phyloP scores from a whole-genome alignment of 106 monocot genomes.

The Platanthera guangdongensis region DNA sequence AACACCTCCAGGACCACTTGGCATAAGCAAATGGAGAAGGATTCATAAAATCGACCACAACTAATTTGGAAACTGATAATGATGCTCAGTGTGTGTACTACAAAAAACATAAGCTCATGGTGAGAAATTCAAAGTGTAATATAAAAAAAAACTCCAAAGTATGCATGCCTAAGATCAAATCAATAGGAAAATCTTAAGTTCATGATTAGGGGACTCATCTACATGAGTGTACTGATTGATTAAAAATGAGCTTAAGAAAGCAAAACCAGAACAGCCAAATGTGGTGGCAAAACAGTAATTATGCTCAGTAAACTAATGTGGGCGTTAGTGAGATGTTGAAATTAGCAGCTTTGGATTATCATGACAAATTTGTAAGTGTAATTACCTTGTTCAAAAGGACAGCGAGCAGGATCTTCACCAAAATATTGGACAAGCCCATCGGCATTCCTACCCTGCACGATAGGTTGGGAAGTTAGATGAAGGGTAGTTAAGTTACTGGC shows the following conservation, averaged over 20 bases:
- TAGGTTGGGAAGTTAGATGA: neutral
- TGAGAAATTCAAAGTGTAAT: neutral
- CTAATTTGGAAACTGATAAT: no score
- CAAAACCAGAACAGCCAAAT: no score
- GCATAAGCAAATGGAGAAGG: no score
- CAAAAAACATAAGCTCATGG: neutral
- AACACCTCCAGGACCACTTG: no score
- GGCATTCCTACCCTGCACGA: slow-evolving; percentile 72
- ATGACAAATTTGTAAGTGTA: neutral
- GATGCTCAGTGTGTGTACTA: neutral
- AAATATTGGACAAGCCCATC: slow-evolving; percentile 82
- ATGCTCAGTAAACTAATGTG: no score
- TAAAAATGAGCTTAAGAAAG: neutral
- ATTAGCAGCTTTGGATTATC: no score
- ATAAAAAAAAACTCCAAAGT: neutral
- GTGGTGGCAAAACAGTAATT: neutral
- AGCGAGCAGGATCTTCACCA: slow-evolving; percentile 86
- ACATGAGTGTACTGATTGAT: neutral
- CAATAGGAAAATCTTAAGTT: neutral
- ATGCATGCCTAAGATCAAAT: neutral
- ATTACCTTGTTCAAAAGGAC: slow-evolving; percentile 94
- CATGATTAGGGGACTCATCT: neutral
- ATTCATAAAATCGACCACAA: no score
- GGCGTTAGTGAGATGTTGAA: no score
- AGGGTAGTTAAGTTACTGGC: neutral